Conservation (phyloP, 176 grass and related monocot genomes). For the Oropetium thomaeum region DNA sequence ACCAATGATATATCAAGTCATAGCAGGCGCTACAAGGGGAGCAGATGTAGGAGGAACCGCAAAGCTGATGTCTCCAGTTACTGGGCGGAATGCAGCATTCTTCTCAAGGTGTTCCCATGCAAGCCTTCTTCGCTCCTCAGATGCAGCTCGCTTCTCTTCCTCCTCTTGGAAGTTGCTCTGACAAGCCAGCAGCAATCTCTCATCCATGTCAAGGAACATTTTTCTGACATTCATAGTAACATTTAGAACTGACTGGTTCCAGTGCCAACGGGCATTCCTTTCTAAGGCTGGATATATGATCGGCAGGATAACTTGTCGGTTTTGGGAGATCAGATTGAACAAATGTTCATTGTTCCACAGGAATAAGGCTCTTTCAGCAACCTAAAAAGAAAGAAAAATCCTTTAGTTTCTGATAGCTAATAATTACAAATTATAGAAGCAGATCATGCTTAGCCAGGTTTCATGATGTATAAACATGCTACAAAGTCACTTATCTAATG, state of each 20-base stretch:
- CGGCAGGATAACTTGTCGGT: constrained; percentile 75
- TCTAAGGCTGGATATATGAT: constrained; percentile 82
- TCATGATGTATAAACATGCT: neutral
- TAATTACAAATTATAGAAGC: constrained; percentile 9
- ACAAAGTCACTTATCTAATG: neutral
- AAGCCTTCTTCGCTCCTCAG: constrained; percentile 74
- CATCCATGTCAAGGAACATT: constrained; percentile 91
- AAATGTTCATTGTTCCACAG: constrained; percentile 93
- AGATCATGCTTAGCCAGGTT: constrained; percentile 4
- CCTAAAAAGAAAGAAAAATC: constrained; percentile 43
- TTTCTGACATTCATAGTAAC: constrained; percentile 87
- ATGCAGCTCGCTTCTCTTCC: constrained; percentile 56
- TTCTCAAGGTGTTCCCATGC: constrained; percentile 84
- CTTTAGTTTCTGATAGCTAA: constrained; percentile 12
- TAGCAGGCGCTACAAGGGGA: constrained; percentile 58
- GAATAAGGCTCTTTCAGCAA: constrained; percentile 87
- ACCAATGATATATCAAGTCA: constrained; percentile 49
- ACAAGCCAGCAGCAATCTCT: constrained; percentile 72
- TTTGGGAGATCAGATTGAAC: constrained; percentile 71
- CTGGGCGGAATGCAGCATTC: constrained; percentile 48
- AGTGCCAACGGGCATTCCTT: constrained; percentile 76
- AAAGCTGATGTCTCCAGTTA: constrained; percentile 52
- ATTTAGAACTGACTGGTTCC: constrained; percentile 92
- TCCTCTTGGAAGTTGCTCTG: constrained; percentile 83
- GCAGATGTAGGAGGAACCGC: constrained; percentile 45